Base-by-base conservation (phyloP, 73 alveolate species). In the Effrenium voratum region DNA sequence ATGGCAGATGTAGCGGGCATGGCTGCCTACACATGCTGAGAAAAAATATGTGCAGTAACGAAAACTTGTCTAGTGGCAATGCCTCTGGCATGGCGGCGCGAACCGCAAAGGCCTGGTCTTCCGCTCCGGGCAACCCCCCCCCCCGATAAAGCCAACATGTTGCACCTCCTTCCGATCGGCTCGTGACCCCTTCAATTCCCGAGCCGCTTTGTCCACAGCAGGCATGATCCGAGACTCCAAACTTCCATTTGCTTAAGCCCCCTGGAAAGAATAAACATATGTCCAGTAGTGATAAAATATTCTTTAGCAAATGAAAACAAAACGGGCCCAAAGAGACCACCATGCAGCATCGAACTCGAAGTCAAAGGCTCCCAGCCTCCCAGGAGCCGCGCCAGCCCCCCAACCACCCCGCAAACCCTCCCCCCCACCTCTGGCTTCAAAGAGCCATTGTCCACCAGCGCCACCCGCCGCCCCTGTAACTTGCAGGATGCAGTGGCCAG, bases 401-500 rank as follows among this genome's bases (percentile, higher is more conserved):
- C 34, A n/a, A n/a, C 73, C 73, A 59, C 44, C 80, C 32, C 16
- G 32, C 84, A 19, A 16, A 6, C 84, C 34, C 77, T 26, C 22
- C 28, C 22, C 19, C 83, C 36, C 60, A 49, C 97, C 97, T 90
- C 97, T 1, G 97, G 97, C 83, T 90, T 90, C 75, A 90, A 70
- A 3, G 97, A 90, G 57, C 97, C 97, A 28, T 90, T 90, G 87
- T 90, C 97, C 88, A 90, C 97, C 86, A 90, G 36, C 43, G 97
- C 97, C 72, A 90, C 97, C 13, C 97, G 97, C 76, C 76, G 66
- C 88, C 36, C 44, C 44, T 46, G 44, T n/a, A n/a, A n/a, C n/a
- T n/a, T n/a, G n/a, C n/a, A n/a, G n/a, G n/a, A n/a, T n/a, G n/a
- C n/a, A n/a, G n/a, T n/a, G n/a, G n/a, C n/a, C n/a, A n/a, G n/a